These are phyloP conservation scores for Calocybe gangraenosa DNA, from an alignment of 768 basidiomycete species.

Conservation along the genomic window DNA sequence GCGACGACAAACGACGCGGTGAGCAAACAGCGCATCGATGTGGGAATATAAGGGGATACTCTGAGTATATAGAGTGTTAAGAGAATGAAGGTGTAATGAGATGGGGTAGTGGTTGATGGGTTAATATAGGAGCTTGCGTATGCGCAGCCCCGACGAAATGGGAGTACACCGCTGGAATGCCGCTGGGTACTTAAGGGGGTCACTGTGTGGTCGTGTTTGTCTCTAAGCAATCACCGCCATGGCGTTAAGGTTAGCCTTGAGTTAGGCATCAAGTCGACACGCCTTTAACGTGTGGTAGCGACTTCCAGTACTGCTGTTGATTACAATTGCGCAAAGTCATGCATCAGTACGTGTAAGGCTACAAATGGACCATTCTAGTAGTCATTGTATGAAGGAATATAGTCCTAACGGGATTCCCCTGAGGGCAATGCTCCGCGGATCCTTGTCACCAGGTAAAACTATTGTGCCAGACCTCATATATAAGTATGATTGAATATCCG, in stretches of 20 bases:
- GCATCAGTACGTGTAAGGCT: too few species aligned
- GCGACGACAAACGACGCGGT: conserved; percentile 58
- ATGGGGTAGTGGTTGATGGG: conserved; percentile 8
- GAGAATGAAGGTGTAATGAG: conserved; percentile 1
- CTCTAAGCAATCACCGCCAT: conserved; percentile 4
- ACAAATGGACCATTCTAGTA: too few species aligned
- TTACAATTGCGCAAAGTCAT: too few species aligned
- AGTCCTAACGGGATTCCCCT: too few species aligned
- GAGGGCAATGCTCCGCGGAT: too few species aligned
- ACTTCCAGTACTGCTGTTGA: neutral
- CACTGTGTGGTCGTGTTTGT: conserved; percentile 18
- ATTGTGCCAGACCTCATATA: too few species aligned
- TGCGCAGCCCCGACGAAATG: conserved; percentile 12
- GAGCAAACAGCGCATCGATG: conserved; percentile 59
- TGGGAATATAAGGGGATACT: neutral
- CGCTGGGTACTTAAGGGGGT: conserved; percentile 14
- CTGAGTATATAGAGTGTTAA: conserved; percentile 2
- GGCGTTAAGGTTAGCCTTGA: conserved; percentile 1
- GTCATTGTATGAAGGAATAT: too few species aligned
- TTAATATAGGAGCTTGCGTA: conserved; percentile 16
- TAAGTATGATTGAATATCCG: too few species aligned
- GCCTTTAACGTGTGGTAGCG: conserved; percentile 3
- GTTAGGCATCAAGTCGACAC: conserved; percentile 7
- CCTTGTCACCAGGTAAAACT: too few species aligned
- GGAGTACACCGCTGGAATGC: conserved; percentile 5